Evolutionary conservation across 129 eudicot genomes (phyloP).

Genomic region (Mikania micrantha): DNA sequence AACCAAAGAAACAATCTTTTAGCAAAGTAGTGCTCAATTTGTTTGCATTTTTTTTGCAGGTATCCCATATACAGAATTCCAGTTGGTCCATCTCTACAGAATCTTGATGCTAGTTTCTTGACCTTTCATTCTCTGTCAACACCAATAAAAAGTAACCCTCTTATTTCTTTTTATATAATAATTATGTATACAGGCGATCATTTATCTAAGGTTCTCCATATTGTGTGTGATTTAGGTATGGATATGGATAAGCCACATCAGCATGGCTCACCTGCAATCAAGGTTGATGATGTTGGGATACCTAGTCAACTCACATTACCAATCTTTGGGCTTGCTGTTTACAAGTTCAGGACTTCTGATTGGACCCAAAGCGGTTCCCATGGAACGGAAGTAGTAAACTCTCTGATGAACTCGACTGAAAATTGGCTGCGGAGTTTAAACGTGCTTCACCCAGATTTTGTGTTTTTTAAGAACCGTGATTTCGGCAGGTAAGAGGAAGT

Average conservation of each 20-base stretch:
- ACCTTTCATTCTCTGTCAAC: constrained; percentile 88
- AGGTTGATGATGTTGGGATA: constrained; percentile 38
- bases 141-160: constrained; percentile 40
- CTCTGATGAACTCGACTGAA: constrained; percentile 61
- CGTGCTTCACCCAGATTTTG: constrained; percentile 77
- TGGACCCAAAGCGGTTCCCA: constrained; percentile 56
- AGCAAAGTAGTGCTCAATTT: background rate
- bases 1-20: background rate
- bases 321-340: constrained; percentile 72
- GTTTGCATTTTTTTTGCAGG: constrained; percentile 36
- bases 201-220: background rate
- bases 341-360: constrained; percentile 66
- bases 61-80: constrained; percentile 96
- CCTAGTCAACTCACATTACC: constrained; percentile 43
- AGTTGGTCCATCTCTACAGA: constrained; percentile 73
- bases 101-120: constrained; percentile 87
- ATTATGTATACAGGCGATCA: background rate
- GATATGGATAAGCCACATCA: constrained; percentile 27
- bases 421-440: constrained; percentile 72
- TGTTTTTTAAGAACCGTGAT: constrained; percentile 57
- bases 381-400: constrained; percentile 51
- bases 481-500: constrained; percentile 33
- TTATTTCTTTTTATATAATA: background rate
- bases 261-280: constrained; percentile 28
- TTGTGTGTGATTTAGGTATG: constrained; percentile 29